Base-by-base conservation (phyloP, 371 early-diverging fungal species). In the Mortierella sp. region DNA sequence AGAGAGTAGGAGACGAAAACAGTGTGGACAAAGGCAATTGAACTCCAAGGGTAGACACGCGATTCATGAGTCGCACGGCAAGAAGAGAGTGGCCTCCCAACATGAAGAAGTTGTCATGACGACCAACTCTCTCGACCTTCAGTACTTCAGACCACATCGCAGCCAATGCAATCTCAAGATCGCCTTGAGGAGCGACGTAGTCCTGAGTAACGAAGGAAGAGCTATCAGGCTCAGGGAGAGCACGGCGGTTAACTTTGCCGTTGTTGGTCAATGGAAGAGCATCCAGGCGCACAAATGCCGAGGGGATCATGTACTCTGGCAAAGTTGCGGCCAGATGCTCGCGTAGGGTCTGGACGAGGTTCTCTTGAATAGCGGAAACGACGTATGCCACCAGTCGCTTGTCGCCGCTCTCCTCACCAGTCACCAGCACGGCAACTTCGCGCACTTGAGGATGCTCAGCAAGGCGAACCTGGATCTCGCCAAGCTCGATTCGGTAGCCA, bases 401-500 rank as follows among this genome's bases (percentile, higher is more conserved):
- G 48, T 34, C 37, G 9, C 26, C 26, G n/a, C n/a, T n/a, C 6
- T 37, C 48, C 6, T 48, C 21, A 6, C 53, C 63, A 44, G 21
- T 21, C 14, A 31, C 54, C 6, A 46, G 19, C 12, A 53, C 63
- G 11, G 44, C n/a, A 15, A 47, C 50, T 14, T 50, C 48, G 31
- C 31, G 7, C 6, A 62, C 55, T 6, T 46, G 11, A 24, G 42
- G 39, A 32, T 62, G 63, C 15, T 39, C 41, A 4, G 28, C 54
- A 50, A 62, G 63, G 8, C 34, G 52, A 46, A 56, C 48, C 27
- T 50, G 51, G 54, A 71, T 63, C 59, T 80, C 83, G n/a, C 75
- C 65, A 15, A 81, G 63, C 56, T 83, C 82, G 42, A 83, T 63
- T 23, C 84, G 72, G 42, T 57, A 80, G 4, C 84, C 84, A 32